Evolutionary conservation across 257 asterid species (phyloP).

Genomic region (Ballota nigra): DNA sequence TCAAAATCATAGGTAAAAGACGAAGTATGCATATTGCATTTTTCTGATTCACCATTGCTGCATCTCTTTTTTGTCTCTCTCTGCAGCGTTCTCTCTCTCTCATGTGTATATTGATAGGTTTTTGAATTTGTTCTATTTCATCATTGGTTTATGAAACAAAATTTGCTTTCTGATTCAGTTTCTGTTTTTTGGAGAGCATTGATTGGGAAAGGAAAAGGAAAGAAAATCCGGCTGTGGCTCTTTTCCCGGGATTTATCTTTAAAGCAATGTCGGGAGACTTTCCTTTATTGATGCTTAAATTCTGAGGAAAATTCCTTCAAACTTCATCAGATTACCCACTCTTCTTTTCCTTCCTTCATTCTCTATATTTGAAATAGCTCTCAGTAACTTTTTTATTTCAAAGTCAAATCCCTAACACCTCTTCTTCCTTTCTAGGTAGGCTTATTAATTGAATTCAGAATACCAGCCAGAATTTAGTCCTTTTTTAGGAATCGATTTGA

Average conservation of each 20-base stretch:
- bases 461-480: not conserved
- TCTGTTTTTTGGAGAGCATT: constrained; percentile 32
- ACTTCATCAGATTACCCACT: constrained; percentile 9
- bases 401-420: constrained; percentile 33
- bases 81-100: constrained; percentile 24
- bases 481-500: not conserved
- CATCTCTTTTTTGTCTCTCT: constrained; percentile 24
- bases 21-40: constrained; percentile 6
- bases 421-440: not conserved
- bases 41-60: constrained; percentile 25
- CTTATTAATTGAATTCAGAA: not conserved
- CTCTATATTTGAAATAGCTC: constrained; percentile 8
- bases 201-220: constrained; percentile 26
- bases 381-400: constrained; percentile 18
- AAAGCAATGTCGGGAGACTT: constrained; percentile 41
- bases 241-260: constrained; percentile 37
- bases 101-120: constrained; percentile 2
- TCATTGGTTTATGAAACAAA: constrained; percentile 21
- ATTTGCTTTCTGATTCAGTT: constrained; percentile 23
- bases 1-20: constrained; percentile 38
- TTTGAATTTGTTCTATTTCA: constrained; percentile 19
- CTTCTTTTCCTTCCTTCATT: constrained; percentile 5
- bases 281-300: constrained; percentile 33
- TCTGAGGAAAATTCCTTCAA: constrained; percentile 25
- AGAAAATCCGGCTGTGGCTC: constrained; percentile 40